Base-by-base conservation (phyloP, 2,329 filamentous ascomycete genomes). In the Fusarium annulatum region DNA sequence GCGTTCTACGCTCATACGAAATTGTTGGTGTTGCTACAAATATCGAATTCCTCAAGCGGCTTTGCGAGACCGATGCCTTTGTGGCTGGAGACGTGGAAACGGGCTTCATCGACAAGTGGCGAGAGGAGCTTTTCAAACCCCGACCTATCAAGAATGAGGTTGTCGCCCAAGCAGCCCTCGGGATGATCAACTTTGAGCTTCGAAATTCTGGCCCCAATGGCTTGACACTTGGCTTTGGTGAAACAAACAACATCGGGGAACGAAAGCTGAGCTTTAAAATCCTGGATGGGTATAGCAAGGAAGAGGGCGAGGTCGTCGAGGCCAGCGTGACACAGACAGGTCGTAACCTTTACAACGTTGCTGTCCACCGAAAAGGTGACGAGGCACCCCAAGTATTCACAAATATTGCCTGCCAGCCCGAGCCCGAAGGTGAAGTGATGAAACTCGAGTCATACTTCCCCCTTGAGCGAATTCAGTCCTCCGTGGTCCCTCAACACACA, bases 21-120 rank as follows among this genome's bases (percentile, higher is more conserved):
- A 91, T 99, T 16, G 96, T 96, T 6, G 96, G 96, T 0, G 89
- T 97, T 12, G 92, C 94, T 79, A 99, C 96, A 11, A 99, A 99
- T 80, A 95, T 99, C 70, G 96, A 98, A 81, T 99, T 99, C 79
- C 85, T 99, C 67, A 98, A 98, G 85, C 89, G 91, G 14, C 88
- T 98, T 63, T 97, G 95, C 81, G 88, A 90, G 51, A 95, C 93
- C 67, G 88, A 90, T 1, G 94, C 93, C 56, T 99, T 99, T 79
- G 88, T 97, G 64, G 88, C 89, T 16, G 96, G 96, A 14, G 91
- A 96, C 26, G 95, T 99, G 19, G 96, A 99, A 82, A 99, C 96
- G 0, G 96, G 96, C 2, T 99, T 97, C 80, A 98, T 99, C 74
- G 92, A 95, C 61, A 97, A 97, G 82, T 93, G 97, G 84, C 88